Percentiles rank a stretch among this genome's conserved stretches.
phyloP scores from a whole-genome alignment of 768 basidiomycete species.

The Naematelia aurantialba region DNA sequence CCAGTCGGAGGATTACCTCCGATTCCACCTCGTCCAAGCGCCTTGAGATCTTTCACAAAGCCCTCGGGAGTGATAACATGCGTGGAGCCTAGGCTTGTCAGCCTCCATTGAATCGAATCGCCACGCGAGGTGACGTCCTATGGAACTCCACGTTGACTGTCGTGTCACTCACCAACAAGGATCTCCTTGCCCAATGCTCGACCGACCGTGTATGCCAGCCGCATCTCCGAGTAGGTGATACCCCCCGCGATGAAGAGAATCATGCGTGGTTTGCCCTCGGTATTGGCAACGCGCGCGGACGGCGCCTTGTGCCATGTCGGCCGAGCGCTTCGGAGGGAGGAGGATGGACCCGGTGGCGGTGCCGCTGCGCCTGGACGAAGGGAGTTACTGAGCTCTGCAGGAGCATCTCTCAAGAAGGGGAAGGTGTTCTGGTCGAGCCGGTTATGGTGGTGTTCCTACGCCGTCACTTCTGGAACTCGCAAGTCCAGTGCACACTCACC shows the following conservation, averaged over 20 bases:
- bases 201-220: constrained; percentile 78
- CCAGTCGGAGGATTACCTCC: constrained; percentile 56
- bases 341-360: constrained; percentile 55
- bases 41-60: constrained; percentile 82
- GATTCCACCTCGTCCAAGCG: constrained; percentile 78
- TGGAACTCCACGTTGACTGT: neutral
- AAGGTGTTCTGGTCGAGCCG: constrained; percentile 73
- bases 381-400: constrained; percentile 50
- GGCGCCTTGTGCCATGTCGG: constrained; percentile 84
- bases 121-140: neutral
- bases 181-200: constrained; percentile 75
- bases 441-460: constrained; percentile 73
- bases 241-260: constrained; percentile 92
- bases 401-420: constrained; percentile 80
- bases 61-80: constrained; percentile 76
- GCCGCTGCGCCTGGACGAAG: constrained; percentile 49
- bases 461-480: neutral
- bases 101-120: neutral
- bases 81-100: constrained; percentile 68
- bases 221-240: constrained; percentile 91
- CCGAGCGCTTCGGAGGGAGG: constrained; percentile 81
- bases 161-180: constrained; percentile 66
- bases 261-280: constrained; percentile 62
- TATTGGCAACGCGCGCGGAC: constrained; percentile 50
- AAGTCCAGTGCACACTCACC: constrained; percentile 53